These are phyloP conservation scores for Cutaneotrichosporon mucoides DNA, from an alignment of 1,284 basidiomycete genomes.

Conservation along the genomic window DNA sequence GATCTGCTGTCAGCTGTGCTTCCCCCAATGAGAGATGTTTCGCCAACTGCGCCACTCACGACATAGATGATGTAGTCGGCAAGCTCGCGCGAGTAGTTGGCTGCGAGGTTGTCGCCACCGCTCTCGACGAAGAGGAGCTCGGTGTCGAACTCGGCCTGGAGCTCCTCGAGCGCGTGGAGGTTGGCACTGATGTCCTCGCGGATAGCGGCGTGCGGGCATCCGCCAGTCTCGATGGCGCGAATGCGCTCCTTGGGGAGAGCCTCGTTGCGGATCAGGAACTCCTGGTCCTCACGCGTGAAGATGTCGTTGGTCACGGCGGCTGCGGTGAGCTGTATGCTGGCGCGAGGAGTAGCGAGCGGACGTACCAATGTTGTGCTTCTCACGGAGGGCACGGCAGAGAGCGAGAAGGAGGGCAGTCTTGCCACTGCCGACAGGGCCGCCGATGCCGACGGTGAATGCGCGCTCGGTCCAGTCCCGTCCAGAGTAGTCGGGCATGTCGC, in stretches of 20 bases:
- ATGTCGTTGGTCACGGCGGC: conserved; percentile 95
- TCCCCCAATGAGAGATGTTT: not conserved
- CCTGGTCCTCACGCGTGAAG: conserved; percentile 95
- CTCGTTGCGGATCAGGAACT: conserved; percentile 89
- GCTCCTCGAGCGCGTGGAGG: conserved; percentile 86
- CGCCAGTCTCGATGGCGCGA: conserved; percentile 91
- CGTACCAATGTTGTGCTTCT: conserved; percentile 82
- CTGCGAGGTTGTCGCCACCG: conserved; percentile 94
- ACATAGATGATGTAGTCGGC: conserved; percentile 98
- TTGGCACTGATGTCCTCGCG: conserved; percentile 97
- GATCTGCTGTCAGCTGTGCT: conserved; percentile 42
- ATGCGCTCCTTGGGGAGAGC: conserved; percentile 82
- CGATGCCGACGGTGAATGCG: conserved; percentile 95
- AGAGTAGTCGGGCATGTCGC: conserved; percentile 86
- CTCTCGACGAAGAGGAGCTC: conserved; percentile 89
- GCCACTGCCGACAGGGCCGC: conserved; percentile 94
- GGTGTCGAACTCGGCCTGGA: conserved; percentile 84
- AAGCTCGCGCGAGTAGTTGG: conserved; percentile 91
- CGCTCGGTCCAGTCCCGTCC: conserved; percentile 82
- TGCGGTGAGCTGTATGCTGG: conserved; percentile 39
- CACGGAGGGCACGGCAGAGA: conserved; percentile 78
- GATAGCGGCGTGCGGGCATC: conserved; percentile 92
- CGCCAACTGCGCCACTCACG: conserved; percentile 51
- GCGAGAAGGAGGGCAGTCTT: conserved; percentile 94
- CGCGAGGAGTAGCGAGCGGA: not conserved